These are phyloP conservation scores for Pinus tabuliformis DNA, from an alignment of 75 land plant genomes.

Conservation along the genomic window DNA sequence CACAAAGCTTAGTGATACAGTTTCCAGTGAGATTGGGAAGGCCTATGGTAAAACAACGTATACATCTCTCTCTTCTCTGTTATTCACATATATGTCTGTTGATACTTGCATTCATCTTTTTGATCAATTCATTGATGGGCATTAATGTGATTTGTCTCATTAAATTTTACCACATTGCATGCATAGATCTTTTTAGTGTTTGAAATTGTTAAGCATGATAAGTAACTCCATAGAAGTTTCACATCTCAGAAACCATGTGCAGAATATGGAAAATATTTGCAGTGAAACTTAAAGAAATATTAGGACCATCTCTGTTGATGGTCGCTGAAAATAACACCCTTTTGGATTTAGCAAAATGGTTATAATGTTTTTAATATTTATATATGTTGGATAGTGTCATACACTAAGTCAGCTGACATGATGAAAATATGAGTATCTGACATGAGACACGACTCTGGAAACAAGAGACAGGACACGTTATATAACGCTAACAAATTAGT, in stretches of 20 bases:
- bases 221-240: background rate
- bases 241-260: background rate
- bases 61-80: conserved; percentile 10
- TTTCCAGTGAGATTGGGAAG: conserved; percentile 96
- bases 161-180: background rate
- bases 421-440: too few species aligned
- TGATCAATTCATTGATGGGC: background rate
- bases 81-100: background rate
- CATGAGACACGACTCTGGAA: too few species aligned
- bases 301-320: background rate
- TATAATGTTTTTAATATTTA: background rate
- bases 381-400: too few species aligned
- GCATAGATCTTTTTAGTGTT: background rate
- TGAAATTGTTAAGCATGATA: background rate
- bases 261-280: background rate
- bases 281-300: background rate
- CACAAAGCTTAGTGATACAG: conserved; percentile 94
- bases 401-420: too few species aligned
- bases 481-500: too few species aligned
- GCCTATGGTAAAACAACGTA: conserved; percentile 95
- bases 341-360: background rate
- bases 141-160: background rate
- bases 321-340: background rate
- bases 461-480: too few species aligned
- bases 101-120: background rate